A percentile compares a stretch with the other conserved stretches of the same genome.
phyloP scores from a whole-genome alignment of 345 rosid species.

The Arabidopsis arenosa region DNA sequence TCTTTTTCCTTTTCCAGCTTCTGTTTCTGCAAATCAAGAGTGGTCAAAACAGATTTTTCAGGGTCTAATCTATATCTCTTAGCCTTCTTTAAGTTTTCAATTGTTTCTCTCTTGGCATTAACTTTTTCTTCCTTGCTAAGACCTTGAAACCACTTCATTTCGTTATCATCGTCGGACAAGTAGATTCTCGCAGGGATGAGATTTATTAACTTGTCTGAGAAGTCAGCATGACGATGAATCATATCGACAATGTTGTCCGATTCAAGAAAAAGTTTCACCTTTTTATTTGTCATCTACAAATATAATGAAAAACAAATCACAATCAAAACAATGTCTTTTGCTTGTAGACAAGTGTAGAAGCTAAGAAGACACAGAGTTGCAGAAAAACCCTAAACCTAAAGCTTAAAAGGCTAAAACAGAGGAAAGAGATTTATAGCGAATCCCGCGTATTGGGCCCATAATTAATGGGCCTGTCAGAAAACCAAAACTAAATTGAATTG shows the following conservation, averaged over 20 bases:
- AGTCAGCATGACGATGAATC: conserved; percentile 52
- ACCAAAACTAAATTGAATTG: not conserved
- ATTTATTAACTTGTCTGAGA: conserved; percentile 67
- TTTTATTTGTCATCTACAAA: conserved; percentile 51
- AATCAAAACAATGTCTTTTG: not conserved
- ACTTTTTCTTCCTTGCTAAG: conserved; percentile 65
- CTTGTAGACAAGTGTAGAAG: not conserved
- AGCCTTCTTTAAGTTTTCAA: conserved; percentile 69
- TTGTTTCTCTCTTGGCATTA: conserved; percentile 59
- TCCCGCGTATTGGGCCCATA: not conserved
- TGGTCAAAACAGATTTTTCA: conserved; percentile 52
- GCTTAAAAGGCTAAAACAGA: not conserved
- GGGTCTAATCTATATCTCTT: conserved; percentile 69
- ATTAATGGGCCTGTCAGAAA: conserved; percentile 14
- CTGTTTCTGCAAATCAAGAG: conserved; percentile 64
- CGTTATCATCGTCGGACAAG: conserved; percentile 66
- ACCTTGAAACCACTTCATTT: conserved; percentile 68
- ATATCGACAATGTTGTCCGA: conserved; percentile 5
- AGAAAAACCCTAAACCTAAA: not conserved
- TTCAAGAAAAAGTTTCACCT: conserved; percentile 17
- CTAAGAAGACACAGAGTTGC: not conserved
- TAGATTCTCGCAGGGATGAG: conserved; percentile 74
- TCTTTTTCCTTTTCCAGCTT: conserved; percentile 61
- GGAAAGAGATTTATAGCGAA: not conserved
- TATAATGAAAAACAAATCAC: conserved; percentile 3